Conservation (phyloP, 1,139 yeast genomes). For the Blastobotrys proliferans region DNA sequence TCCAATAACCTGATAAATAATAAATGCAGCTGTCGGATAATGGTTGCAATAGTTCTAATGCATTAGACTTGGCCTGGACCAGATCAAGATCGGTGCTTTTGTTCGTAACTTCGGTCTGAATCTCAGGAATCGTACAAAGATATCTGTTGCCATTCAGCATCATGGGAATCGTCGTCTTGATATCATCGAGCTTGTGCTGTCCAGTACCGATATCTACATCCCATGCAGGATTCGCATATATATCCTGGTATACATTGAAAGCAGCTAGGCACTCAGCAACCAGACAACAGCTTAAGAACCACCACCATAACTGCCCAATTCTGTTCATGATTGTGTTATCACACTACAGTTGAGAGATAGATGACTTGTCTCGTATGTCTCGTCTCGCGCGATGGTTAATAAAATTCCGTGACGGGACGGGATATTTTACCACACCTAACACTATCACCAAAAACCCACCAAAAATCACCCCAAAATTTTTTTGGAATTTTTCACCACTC, state of each 20-base stretch:
- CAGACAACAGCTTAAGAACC: no score
- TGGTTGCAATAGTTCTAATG: conserved; percentile 28
- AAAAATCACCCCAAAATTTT: conserved; percentile 8
- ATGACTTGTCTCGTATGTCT: no score
- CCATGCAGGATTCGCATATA: conserved; percentile 5
- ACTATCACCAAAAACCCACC: no score
- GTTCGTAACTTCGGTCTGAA: not conserved
- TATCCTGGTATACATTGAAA: conserved; percentile 8
- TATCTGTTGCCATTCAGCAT: not conserved
- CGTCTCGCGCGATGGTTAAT: no score
- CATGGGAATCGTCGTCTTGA: not conserved
- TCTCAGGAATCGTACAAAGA: conserved; percentile 9
- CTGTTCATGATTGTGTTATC: no score
- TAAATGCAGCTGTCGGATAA: conserved; percentile 4
- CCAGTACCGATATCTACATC: not conserved
- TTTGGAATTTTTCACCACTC: not conserved
- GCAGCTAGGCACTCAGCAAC: no score
- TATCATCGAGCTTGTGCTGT: not conserved
- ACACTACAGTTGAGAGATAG: no score
- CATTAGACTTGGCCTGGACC: conserved; percentile 18
- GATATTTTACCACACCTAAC: no score
- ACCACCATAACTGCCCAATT: no score
- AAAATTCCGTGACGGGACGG: no score
- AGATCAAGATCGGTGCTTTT: conserved; percentile 5
- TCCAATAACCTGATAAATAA: conserved; percentile 56